Percentiles rank a stretch among this genome's conserved stretches.
These are phyloP conservation scores for Eremochloa ophiuroides DNA, from an alignment of 176 grass and related monocot genomes.

Conservation along the genomic window DNA sequence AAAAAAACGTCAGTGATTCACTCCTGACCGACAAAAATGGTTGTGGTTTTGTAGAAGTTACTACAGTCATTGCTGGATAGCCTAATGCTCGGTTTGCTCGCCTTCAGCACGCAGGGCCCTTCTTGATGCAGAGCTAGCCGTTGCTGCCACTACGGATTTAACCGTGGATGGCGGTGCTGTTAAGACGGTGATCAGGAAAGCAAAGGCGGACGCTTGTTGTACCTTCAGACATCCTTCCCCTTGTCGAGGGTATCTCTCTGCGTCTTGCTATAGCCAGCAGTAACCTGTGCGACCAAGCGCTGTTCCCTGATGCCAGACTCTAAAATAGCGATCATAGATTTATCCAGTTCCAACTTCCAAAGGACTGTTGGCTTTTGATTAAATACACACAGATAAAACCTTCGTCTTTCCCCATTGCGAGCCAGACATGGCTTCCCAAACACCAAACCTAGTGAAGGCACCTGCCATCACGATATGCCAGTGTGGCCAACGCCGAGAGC, in stretches of 20 bases:
- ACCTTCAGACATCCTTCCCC: slow-evolving; percentile 57
- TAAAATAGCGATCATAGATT: background rate
- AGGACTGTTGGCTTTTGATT: background rate
- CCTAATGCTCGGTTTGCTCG: background rate
- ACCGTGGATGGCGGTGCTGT: slow-evolving; percentile 56
- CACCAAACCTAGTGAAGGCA: too few species aligned
- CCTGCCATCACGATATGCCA: too few species aligned
- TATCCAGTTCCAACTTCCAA: background rate
- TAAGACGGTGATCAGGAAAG: slow-evolving; percentile 49
- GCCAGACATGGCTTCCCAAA: too few species aligned
- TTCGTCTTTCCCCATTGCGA: too few species aligned
- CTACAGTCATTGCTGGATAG: too few species aligned
- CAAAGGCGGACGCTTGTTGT: slow-evolving; percentile 46
- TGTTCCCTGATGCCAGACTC: background rate
- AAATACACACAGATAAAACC: background rate
- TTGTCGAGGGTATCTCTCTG: slow-evolving; percentile 56
- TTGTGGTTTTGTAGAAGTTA: background rate
- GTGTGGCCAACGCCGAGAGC: too few species aligned
- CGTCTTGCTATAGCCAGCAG: background rate
- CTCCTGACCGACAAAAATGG: background rate
- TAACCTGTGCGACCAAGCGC: background rate
- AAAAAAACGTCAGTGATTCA: background rate
- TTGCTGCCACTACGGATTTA: slow-evolving; percentile 51
- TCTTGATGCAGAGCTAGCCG: background rate
- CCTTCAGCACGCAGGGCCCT: background rate